Evolutionary conservation across 2,329 filamentous ascomycete species (phyloP), one percentile per base, ranked within the genome.

Genomic region (Geosmithia putterillii): DNA sequence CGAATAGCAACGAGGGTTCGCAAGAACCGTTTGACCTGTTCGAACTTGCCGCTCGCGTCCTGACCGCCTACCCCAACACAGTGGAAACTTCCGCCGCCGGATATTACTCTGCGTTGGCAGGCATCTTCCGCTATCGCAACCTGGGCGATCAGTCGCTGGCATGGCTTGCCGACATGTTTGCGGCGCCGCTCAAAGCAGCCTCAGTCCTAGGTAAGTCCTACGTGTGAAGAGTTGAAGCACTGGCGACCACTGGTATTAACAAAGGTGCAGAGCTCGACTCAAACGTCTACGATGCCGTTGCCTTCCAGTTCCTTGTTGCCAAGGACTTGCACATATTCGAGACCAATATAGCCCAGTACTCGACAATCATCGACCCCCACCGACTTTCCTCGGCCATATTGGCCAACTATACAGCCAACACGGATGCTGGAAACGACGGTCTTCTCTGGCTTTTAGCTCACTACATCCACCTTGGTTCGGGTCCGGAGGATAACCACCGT

Each of bases 371-470:
- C 23, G 54, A 69, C 23, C 50, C 65, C 4, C 54, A 62, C 22
- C 50, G 51, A 2, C 57, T 79, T 2, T 67, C 68, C 1, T 52
- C 55, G 12, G 61, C 62, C 19, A 66, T 77, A 9, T 51, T 64
- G 15, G 49, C 57, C 12, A 53, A 55, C 2, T 64, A 67, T 41
- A 38, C 20, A 35, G 10, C 12, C 23, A 23, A 15, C 18, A 9
- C n/a, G 8, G 18, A n/a, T 7, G 9, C 10, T 12, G 20, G 61
- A 1, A 62, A 62, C 34, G 61, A 69, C 36, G 59, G 63, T 9
- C 70, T 77, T 34, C 58, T 86, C 35, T 81, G 79, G 69, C 67
- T 85, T 22, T 62, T 87, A 22, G 73, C 83, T 14, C 78, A 84
- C 52, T 81, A 82, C 48, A 72, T 85, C 46, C 70, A 74, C 42